Percentiles rank a stretch among this genome's conserved stretches.
Conservation (phyloP, 2,329 filamentous ascomycete species). For the Penicillium sp. region DNA sequence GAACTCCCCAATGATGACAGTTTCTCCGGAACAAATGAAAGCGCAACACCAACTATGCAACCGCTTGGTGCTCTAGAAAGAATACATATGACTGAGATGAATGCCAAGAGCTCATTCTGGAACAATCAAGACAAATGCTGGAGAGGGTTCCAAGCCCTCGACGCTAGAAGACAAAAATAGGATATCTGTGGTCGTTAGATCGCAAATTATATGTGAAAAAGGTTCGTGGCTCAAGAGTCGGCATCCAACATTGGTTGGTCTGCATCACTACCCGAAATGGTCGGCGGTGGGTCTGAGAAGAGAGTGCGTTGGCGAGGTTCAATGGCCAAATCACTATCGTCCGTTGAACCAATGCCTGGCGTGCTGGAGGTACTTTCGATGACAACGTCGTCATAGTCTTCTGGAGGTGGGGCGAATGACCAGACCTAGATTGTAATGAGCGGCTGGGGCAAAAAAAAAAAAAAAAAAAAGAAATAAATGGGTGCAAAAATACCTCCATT, state of each 20-base stretch:
- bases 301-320: conserved; percentile 22
- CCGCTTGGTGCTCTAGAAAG: conserved; percentile 14
- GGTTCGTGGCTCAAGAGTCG: conserved; percentile 17
- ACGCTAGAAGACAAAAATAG: conserved; percentile 12
- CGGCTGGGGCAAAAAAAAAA: background rate
- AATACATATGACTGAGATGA: background rate
- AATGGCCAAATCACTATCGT: conserved; percentile 15
- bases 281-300: conserved; percentile 33
- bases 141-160: conserved; percentile 6
- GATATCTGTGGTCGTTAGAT: conserved; percentile 22
- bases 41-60: conserved; percentile 24
- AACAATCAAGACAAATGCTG: conserved; percentile 3
- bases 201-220: conserved; percentile 13
- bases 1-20: conserved; percentile 7
- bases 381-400: conserved; percentile 29
- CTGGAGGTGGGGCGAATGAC: conserved; percentile 79
- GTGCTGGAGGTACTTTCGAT: conserved; percentile 36
- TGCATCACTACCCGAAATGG: conserved; percentile 25
- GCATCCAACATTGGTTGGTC: conserved; percentile 39
- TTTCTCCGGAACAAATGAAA: conserved; percentile 2
- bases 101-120: conserved; percentile 14
- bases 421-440: conserved; percentile 64
- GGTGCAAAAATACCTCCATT: conserved; percentile 77
- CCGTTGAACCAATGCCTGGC: conserved; percentile 25
- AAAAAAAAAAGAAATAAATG: background rate